Evolutionary conservation across 768 basidiomycete genomes (phyloP), one percentile per base, ranked within the genome.

Genomic region (Termitomyces sp.): DNA sequence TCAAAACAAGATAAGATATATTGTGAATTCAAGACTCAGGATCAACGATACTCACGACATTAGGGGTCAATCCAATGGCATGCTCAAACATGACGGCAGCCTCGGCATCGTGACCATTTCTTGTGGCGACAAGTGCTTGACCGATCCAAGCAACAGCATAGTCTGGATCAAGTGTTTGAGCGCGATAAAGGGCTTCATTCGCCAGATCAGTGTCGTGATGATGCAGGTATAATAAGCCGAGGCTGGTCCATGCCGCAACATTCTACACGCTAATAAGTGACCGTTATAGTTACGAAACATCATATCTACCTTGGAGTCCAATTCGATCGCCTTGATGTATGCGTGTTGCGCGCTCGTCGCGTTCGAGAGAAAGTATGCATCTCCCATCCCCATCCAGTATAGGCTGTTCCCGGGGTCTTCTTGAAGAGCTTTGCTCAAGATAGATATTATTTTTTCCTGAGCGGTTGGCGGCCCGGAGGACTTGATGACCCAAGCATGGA

Each of bases 131-230:
- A 28, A 93, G 71, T 4, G 83, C 89, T 70, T 95, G 95, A 1
- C 94, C 97, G 23, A 96, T 79, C 97, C 97, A 99, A 8, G 94
- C 88, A 23, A 86, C 67, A 0, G 89, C 80, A 72, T 87, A 89
- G 67, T 98, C 96, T 7, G 96, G 93, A 75, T 98, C 95, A 47
- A 95, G 79, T 18, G 89, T 86, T 70, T 98, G 97, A 10, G 95
- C 93, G 58, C 87, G 87, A 66, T 87, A 80, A 64, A 99, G 85
- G 1, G 91, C 88, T 67, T 95, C 87, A 63, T 88, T 89, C 0
- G 96, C 93, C 35, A 98, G 76, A 52, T 93, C 89, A 2, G 79
- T 65, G 71, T 98, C 96, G 23, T 79, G 78, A 63, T 95, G 79
- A 57, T 89, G 75, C 28, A 95, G 78, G 72, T 93, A 98, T 43